phyloP scores from a whole-genome alignment of 169 alveolate species.

The Babesia bovis region DNA sequence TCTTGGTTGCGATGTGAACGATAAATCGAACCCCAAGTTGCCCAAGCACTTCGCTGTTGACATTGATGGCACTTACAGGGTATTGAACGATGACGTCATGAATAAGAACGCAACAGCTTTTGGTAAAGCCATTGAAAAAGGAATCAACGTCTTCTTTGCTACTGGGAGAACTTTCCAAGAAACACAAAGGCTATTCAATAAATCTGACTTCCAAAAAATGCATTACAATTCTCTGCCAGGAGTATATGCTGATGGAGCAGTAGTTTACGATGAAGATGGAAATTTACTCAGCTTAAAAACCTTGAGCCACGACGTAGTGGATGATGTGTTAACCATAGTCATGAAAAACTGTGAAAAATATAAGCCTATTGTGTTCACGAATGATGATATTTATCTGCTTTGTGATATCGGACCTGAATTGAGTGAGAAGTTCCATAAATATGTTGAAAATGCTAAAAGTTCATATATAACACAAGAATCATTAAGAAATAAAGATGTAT shows the following conservation, averaged over 20 bases:
- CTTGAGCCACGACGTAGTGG: neutral
- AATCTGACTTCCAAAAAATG: neutral
- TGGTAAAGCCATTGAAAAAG: neutral
- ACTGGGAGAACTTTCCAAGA: slow-evolving; percentile 12
- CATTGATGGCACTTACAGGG: slow-evolving; percentile 34
- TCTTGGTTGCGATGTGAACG: neutral
- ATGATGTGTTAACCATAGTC: neutral
- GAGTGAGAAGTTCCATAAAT: neutral
- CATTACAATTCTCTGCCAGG: slow-evolving; percentile 33
- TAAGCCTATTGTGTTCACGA: neutral
- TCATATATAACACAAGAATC: neutral
- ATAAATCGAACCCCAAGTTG: neutral
- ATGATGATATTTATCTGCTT: neutral
- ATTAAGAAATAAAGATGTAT: too few relatives aligned
- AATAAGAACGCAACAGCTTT: slow-evolving; percentile 23
- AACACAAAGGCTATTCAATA: neutral
- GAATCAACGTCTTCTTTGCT: slow-evolving; percentile 12
- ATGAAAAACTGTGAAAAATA: neutral
- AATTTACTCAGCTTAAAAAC: neutral
- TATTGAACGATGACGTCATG: slow-evolving; percentile 8
- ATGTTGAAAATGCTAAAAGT: neutral
- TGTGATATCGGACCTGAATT: neutral
- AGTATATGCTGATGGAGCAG: slow-evolving; percentile 23
- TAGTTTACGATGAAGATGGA: slow-evolving; percentile 27
- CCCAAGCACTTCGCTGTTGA: slow-evolving; percentile 36